Base-by-base conservation (phyloP, 345 rosid species). In the Eucalyptus caleyi region DNA sequence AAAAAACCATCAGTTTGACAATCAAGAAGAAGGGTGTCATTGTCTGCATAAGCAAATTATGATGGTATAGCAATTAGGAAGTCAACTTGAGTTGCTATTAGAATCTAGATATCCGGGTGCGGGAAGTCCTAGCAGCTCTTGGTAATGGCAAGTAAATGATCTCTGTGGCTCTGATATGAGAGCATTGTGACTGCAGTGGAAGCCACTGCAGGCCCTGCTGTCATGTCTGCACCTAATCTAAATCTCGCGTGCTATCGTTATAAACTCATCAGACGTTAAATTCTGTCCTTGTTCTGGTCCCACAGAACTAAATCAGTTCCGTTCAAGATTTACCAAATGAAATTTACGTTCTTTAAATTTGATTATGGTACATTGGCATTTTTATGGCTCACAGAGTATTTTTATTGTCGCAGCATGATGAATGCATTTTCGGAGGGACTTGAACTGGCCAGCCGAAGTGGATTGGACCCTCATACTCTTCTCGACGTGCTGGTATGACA, bases 361-460 rank as follows among this genome's bases (percentile, higher is more conserved):
- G 44, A 7, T 69, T 69, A 3, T 18, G 11, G 81, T 34, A 9
- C 44, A 34, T 69, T 69, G 81, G 81, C 81, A 69, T 69, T 32
- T 32, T 32, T 72, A 37, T 6, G 15, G 83, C 83, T 72, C 47
- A 77, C 14, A 32, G 60, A 44, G 30, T 40, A 59, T 67, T 24
- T 34, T 53, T 53, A 85, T 86, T 27, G 88, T 62, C 49, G 72
- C 93, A 97, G 98, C 88, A 89, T 98, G 99, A 95, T 98, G 99
- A 96, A 94, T 26, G 94, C 99, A 21, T 98, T 97, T 89, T 97
- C 99, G 1, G 98, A 98, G 92, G 99, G 99, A 86, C 95, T 98
- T 86, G 98, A 93, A 59, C 93, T 97, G 91, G 96, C 99, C 32
- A 97, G 94, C 87, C 93, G 93, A 93, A 97, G 97, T 89, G 98